Evolutionary conservation across 768 basidiomycete species (phyloP).

Genomic region (Rhodotorula diobovata): DNA sequence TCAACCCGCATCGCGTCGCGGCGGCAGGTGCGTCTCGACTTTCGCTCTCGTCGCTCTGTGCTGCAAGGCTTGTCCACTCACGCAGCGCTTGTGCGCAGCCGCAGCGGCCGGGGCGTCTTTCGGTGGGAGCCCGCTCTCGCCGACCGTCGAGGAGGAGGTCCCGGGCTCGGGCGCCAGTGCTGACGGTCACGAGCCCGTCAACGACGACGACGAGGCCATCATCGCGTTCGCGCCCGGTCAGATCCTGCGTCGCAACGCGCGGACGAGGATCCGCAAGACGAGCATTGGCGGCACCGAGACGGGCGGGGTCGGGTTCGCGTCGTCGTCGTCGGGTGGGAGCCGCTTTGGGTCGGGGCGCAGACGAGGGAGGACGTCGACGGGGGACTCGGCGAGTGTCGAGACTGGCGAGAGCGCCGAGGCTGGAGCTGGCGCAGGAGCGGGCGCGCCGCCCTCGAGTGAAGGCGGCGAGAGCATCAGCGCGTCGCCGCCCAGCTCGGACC

Average conservation of each 20-base stretch:
- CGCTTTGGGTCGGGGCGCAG: not conserved
- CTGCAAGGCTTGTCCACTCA: not conserved
- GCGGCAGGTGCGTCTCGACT: slow-evolving; percentile 10
- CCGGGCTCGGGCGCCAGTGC: slow-evolving; percentile 43
- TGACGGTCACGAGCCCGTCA: slow-evolving; percentile 39
- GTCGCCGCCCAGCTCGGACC: slow-evolving; percentile 9
- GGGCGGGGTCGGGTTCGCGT: slow-evolving; percentile 75
- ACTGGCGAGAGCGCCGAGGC: not conserved
- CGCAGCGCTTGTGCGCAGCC: not conserved
- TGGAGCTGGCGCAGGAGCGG: not conserved
- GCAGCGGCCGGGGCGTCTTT: slow-evolving; percentile 24
- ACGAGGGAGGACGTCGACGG: slow-evolving; percentile 1
- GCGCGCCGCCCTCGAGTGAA: too few relatives aligned
- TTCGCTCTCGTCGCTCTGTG: not conserved
- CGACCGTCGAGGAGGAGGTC: slow-evolving; percentile 64
- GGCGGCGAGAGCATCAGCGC: not conserved
- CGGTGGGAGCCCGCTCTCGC: not conserved
- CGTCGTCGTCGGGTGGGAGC: slow-evolving; percentile 40
- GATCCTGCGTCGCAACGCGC: slow-evolving; percentile 82
- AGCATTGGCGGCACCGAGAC: slow-evolving; percentile 63
- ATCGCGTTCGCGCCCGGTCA: slow-evolving; percentile 78
- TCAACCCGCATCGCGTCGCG: slow-evolving; percentile 38
- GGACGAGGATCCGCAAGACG: slow-evolving; percentile 91
- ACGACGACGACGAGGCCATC: slow-evolving; percentile 63
- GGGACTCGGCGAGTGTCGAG: not conserved